Percentiles rank a stretch among this genome's conserved stretches.
Conservation (phyloP, 257 asterid species). For the Nicotiana noctiflora region DNA sequence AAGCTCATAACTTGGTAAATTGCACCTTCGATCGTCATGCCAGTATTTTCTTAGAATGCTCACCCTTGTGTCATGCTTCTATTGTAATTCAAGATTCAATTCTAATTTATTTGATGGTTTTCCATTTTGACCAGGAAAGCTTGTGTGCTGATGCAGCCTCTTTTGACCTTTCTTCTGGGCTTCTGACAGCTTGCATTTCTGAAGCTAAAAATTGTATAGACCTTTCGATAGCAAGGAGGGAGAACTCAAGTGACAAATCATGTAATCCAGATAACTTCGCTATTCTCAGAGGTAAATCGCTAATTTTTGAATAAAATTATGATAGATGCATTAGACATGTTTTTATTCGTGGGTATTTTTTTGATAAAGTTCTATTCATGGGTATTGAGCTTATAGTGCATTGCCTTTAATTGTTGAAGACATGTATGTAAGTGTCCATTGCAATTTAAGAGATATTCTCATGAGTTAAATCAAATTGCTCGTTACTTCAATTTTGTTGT, state of each 20-base stretch:
- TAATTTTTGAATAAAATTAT: neutral
- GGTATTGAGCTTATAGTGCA: neutral
- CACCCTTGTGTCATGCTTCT: constrained; percentile 5
- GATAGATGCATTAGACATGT: neutral
- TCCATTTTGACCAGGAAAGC: constrained; percentile 51
- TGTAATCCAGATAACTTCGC: constrained; percentile 93
- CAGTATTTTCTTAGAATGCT: constrained; percentile 12
- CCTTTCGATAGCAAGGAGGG: constrained; percentile 67
- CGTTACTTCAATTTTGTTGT: neutral
- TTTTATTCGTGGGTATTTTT: neutral
- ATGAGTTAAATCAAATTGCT: neutral
- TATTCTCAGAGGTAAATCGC: constrained; percentile 68
- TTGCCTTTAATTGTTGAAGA: neutral
- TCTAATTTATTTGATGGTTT: constrained; percentile 15
- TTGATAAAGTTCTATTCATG: neutral
- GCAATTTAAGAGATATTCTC: neutral
- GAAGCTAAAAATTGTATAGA: constrained; percentile 81
- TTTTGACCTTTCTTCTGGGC: constrained; percentile 83
- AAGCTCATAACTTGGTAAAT: constrained; percentile 96
- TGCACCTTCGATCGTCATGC: constrained; percentile 16
- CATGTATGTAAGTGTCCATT: neutral
- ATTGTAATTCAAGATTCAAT: neutral
- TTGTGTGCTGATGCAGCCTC: constrained; percentile 98
- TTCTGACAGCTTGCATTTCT: constrained; percentile 80
- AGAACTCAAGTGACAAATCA: constrained; percentile 67